A percentile compares a stretch with the other conserved stretches of the same genome.
Conservation (phyloP, 2,329 filamentous ascomycete genomes). For the Talaromyces pinophilus region DNA sequence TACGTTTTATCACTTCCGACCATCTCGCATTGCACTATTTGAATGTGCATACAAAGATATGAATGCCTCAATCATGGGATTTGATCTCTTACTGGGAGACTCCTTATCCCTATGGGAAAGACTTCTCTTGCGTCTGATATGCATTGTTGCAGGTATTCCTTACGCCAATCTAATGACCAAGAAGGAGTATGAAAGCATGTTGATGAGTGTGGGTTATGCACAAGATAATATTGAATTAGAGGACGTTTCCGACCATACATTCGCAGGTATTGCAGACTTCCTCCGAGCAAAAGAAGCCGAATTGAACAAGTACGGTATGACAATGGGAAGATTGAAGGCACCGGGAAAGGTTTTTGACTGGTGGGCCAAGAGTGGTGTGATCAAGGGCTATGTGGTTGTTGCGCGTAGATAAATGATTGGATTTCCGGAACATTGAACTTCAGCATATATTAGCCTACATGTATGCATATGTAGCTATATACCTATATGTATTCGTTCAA, state of each 20-base stretch:
- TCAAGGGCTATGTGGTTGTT: too few relatives aligned
- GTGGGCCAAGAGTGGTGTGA: constrained; percentile 41
- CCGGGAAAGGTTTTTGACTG: constrained; percentile 43
- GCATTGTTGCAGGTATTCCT: constrained; percentile 53
- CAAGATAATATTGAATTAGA: constrained; percentile 44
- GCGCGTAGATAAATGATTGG: too few relatives aligned
- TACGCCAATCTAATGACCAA: constrained; percentile 52
- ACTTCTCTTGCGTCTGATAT: constrained; percentile 46
- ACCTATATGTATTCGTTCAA: too few relatives aligned
- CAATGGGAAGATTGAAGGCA: constrained; percentile 39
- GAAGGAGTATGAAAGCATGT: constrained; percentile 47
- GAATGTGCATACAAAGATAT: constrained; percentile 45
- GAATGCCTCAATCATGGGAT: constrained; percentile 56
- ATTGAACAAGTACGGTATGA: constrained; percentile 39
- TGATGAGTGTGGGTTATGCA: constrained; percentile 54
- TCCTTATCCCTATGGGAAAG: constrained; percentile 30
- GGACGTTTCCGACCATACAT: constrained; percentile 58
- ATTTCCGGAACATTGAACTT: too few relatives aligned
- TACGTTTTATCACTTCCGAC: constrained; percentile 59
- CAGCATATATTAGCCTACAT: too few relatives aligned
- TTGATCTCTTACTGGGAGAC: constrained; percentile 53
- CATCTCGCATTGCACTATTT: constrained; percentile 53
- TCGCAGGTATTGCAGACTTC: constrained; percentile 51
- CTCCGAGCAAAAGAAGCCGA: constrained; percentile 42
- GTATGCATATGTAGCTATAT: too few relatives aligned